A percentile compares a stretch with the other conserved stretches of the same genome.
These are phyloP conservation scores for Stereocaulon alpinum DNA, from an alignment of 495 filamentous ascomycete species.

Conservation along the genomic window DNA sequence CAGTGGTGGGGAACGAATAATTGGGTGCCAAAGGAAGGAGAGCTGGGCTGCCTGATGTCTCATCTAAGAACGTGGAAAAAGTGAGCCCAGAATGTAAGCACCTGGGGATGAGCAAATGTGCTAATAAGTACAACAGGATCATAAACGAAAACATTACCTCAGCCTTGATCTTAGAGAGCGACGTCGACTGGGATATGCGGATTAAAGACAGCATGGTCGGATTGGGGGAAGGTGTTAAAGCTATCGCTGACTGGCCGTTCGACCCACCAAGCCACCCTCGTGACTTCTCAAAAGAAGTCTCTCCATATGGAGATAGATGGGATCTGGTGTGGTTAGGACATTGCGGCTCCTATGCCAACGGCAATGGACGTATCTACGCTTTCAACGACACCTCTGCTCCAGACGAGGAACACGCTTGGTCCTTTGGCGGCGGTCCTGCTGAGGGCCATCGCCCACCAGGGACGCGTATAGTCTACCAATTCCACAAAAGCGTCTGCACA, in stretches of 20 bases:
- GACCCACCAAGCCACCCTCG: slow-evolving; percentile 25
- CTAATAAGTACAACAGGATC: slow-evolving; percentile 20
- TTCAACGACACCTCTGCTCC: slow-evolving; percentile 15
- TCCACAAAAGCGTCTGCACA: slow-evolving; percentile 14
- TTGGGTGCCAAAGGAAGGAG: slow-evolving; percentile 20
- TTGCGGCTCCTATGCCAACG: slow-evolving; percentile 25
- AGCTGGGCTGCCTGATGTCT: slow-evolving; percentile 21
- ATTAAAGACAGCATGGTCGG: slow-evolving; percentile 26
- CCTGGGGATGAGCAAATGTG: not conserved
- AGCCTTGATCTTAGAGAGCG: slow-evolving; percentile 40
- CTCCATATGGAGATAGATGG: slow-evolving; percentile 34
- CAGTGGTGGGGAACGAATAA: slow-evolving; percentile 16
- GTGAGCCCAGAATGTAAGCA: not conserved
- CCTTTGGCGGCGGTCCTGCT: slow-evolving; percentile 11
- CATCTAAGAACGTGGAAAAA: slow-evolving; percentile 19
- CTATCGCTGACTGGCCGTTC: slow-evolving; percentile 34
- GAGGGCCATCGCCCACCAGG: slow-evolving; percentile 12
- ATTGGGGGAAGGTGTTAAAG: slow-evolving; percentile 47
- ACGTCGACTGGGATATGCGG: slow-evolving; percentile 39
- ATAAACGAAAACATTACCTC: slow-evolving; percentile 32
- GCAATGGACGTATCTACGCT: slow-evolving; percentile 16
- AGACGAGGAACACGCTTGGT: slow-evolving; percentile 17
- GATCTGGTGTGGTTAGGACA: slow-evolving; percentile 34
- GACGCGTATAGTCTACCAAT: slow-evolving; percentile 18
- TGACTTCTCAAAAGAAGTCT: slow-evolving; percentile 18